Evolutionary conservation across 306 rosid species (phyloP).

Genomic region (Quercus ilex): DNA sequence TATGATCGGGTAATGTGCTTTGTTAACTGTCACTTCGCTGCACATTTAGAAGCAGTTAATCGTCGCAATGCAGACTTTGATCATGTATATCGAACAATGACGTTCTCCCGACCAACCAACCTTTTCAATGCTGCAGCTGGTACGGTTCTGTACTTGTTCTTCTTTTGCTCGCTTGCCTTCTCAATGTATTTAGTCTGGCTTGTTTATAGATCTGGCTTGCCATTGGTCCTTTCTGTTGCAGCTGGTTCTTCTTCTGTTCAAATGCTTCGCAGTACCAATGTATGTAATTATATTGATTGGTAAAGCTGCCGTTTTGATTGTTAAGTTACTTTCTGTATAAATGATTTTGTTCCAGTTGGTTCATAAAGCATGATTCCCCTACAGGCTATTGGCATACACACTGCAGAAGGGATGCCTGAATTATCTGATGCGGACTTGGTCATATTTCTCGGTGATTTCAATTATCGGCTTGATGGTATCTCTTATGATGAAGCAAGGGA

Average conservation of each 20-base stretch:
- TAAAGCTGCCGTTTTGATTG: constrained; percentile 24
- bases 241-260: constrained; percentile 70
- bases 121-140: constrained; percentile 60
- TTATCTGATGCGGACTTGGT: constrained; percentile 89
- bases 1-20: constrained; percentile 78
- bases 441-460: constrained; percentile 94
- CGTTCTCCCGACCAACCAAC: constrained; percentile 66
- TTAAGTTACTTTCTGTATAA: constrained; percentile 17
- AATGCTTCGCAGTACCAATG: constrained; percentile 59
- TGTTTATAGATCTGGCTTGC: constrained; percentile 73
- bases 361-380: constrained; percentile 36
- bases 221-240: constrained; percentile 79
- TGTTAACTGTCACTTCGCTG: constrained; percentile 98
- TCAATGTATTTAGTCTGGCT: constrained; percentile 49
- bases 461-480: constrained; percentile 85
- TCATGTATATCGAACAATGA: constrained; percentile 85
- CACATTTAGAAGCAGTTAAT: constrained; percentile 87
- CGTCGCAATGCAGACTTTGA: constrained; percentile 97
- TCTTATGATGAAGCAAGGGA: constrained; percentile 97
- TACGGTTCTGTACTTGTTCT: constrained; percentile 47
- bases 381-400: constrained; percentile 49
- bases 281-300: constrained; percentile 38
- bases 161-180: constrained; percentile 48
- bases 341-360: constrained; percentile 1
- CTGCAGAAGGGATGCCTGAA: constrained; percentile 73